Evolutionary conservation across 495 filamentous ascomycete species (phyloP).

Genomic region (Hypoxylon crocopeplum): DNA sequence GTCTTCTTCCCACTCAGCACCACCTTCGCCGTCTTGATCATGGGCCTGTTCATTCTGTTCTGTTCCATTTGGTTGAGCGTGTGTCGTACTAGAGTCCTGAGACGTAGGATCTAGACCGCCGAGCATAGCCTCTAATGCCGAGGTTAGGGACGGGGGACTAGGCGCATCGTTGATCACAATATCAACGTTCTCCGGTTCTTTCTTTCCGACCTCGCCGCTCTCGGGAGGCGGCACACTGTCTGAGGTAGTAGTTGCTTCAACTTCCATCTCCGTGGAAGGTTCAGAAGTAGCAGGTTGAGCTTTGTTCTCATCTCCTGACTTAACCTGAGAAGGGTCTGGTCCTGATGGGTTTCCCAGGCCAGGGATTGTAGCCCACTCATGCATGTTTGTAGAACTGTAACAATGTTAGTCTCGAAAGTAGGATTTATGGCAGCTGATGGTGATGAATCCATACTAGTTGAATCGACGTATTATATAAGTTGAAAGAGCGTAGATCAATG

Average conservation of each 20-base stretch:
- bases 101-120: constrained; percentile 43
- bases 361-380: constrained; percentile 50
- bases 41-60: constrained; percentile 18
- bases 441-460: neutral
- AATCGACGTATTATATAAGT: neutral
- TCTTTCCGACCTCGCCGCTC: neutral
- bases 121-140: constrained; percentile 54
- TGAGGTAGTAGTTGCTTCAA: constrained; percentile 1
- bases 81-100: constrained; percentile 5
- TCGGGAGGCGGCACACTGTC: neutral
- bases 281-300: constrained; percentile 13
- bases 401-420: no score
- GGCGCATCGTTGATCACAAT: constrained; percentile 22
- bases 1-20: constrained; percentile 64
- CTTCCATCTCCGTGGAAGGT: constrained; percentile 21
- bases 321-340: constrained; percentile 4
- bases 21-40: constrained; percentile 29
- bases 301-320: constrained; percentile 9
- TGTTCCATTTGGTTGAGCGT: constrained; percentile 10
- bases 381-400: constrained; percentile 46
- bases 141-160: constrained; percentile 47
- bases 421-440: no score
- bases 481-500: neutral
- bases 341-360: constrained; percentile 35
- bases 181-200: constrained; percentile 11